Base-by-base conservation (phyloP, 2,329 filamentous ascomycete genomes). In the Botrytis deweyae region DNA sequence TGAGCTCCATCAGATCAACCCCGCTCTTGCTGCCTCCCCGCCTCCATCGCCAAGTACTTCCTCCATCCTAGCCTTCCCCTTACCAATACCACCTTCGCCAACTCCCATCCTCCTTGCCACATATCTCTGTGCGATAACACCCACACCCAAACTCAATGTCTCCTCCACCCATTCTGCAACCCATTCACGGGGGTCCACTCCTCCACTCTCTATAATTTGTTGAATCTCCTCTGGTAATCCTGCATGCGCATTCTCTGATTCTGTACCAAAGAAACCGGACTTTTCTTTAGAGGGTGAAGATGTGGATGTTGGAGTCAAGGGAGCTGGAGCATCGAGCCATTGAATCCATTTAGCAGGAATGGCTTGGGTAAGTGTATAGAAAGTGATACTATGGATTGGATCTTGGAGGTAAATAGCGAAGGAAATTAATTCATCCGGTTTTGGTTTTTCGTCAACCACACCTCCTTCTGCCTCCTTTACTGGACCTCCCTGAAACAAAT, bases 161-260 rank as follows among this genome's bases (percentile, higher is more conserved):
- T 98, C 95, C 84, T 98, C 95, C 65, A 99, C 88, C 96, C 96
- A 99, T 83, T 98, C 96, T 4, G 95, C 92, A 55, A 97, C 93
- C 96, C 96, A 99, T 82, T 99, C 96, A 74, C 96, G 88, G 0
- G 96, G 96, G 80, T 99, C 96, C 3, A 98, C 93, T 65, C 88
- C 89, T 14, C 89, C 90, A 63, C 84, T 84, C 79, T 90, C 89
- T 59, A 99, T 89, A 76, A 98, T 97, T 77, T 95, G 93, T 36
- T 89, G 87, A 79, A 99, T 98, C 80, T 95, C 94, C 42, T 93
- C 92, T 0, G 96, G 95, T 49, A 95, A 83, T n/a, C 85, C 81
- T 16, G 81, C 82, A 58, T 83, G 80, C 4, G 83, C 78, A 49
- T 83, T 82, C 65, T 85, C 59, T 36, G 63, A 83, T 62, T 87